Percentiles rank a stretch among this genome's conserved stretches.
These are phyloP conservation scores for Ogataea hybrid DNA, from an alignment of 1,139 yeast species.

Conservation along the genomic window DNA sequence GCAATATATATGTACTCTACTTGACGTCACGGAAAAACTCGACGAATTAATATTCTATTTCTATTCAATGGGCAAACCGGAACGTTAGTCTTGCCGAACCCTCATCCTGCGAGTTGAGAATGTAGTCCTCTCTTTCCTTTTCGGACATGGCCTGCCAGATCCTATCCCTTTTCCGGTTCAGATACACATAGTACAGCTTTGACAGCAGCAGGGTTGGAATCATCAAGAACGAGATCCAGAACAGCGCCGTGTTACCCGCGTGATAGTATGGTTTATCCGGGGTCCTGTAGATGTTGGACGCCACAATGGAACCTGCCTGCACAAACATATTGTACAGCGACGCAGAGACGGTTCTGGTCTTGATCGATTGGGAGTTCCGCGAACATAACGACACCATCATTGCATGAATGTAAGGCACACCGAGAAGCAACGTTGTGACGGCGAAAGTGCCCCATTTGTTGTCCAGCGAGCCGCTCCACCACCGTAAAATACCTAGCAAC, in stretches of 20 bases:
- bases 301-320: constrained; percentile 52
- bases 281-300: constrained; percentile 53
- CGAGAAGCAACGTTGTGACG: constrained; percentile 45
- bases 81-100: constrained; percentile 62
- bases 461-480: constrained; percentile 49
- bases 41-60: neutral
- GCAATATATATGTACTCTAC: constrained; percentile 7
- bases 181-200: constrained; percentile 43
- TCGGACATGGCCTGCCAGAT: constrained; percentile 47
- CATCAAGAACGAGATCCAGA: constrained; percentile 37
- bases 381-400: constrained; percentile 61
- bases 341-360: constrained; percentile 57
- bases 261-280: constrained; percentile 59
- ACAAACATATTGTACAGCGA: constrained; percentile 63
- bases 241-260: constrained; percentile 48
- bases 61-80: constrained; percentile 22
- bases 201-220: constrained; percentile 29
- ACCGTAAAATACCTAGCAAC: constrained; percentile 42
- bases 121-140: constrained; percentile 48
- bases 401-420: constrained; percentile 51
- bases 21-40: constrained; percentile 6
- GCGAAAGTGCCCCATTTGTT: constrained; percentile 54
- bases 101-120: constrained; percentile 41
- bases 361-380: constrained; percentile 56
- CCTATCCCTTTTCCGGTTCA: constrained; percentile 44